Conservation (phyloP, 345 rosid genomes). For the Salix brachista region DNA sequence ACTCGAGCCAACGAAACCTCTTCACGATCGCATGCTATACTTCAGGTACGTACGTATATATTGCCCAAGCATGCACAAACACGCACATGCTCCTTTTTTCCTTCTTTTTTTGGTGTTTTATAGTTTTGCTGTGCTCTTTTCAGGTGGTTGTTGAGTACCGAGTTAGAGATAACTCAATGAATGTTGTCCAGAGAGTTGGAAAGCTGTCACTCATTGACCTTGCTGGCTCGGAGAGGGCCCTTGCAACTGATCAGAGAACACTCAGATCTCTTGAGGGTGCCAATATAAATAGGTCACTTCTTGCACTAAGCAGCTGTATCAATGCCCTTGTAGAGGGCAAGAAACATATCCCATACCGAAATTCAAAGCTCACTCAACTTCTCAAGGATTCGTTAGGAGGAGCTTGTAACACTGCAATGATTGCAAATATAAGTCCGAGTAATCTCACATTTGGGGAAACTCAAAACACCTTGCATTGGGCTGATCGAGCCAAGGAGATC, state of each 20-base stretch:
- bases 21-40: conserved; percentile 93
- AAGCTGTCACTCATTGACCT: conserved; percentile 93
- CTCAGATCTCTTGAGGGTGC: conserved; percentile 91
- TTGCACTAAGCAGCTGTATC: conserved; percentile 89
- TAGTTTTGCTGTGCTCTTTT: neutral
- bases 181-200: conserved; percentile 55
- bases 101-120: neutral
- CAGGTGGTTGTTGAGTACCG: conserved; percentile 78
- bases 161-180: conserved; percentile 65
- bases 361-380: conserved; percentile 93
- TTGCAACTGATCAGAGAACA: conserved; percentile 90
- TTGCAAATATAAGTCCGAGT: conserved; percentile 92
- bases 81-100: neutral
- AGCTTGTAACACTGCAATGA: conserved; percentile 88
- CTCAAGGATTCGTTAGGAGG: conserved; percentile 95
- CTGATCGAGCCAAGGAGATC: conserved; percentile 91
- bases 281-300: conserved; percentile 88
- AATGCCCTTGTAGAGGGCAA: conserved; percentile 96
- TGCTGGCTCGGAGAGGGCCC: conserved; percentile 97
- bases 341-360: conserved; percentile 85
- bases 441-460: conserved; percentile 85
- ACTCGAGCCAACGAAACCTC: conserved; percentile 92
- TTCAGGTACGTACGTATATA: conserved; percentile 49
- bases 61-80: no score
- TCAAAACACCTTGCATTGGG: conserved; percentile 97